These are phyloP conservation scores for Trichoderma parareesei DNA, from an alignment of 495 filamentous ascomycete genomes.

Conservation along the genomic window DNA sequence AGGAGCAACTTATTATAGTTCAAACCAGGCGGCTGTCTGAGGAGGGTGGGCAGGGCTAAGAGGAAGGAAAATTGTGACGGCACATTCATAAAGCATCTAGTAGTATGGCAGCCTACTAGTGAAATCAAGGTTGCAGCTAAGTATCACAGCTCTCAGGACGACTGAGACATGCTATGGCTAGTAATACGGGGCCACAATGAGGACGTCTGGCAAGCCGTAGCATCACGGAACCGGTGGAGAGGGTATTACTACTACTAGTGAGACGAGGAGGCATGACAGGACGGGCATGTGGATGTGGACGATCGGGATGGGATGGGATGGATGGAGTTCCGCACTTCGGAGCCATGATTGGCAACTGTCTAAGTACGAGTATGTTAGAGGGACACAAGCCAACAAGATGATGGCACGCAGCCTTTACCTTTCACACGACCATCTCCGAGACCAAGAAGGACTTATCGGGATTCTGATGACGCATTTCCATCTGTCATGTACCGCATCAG, in stretches of 20 bases:
- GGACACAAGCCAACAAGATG: neutral
- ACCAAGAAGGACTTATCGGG: neutral
- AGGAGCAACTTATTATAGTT: conserved; percentile 6
- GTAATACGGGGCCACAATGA: neutral
- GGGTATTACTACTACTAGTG: too few species aligned
- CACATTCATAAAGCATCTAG: neutral
- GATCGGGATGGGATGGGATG: too few species aligned
- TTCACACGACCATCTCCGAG: too few species aligned
- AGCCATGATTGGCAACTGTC: neutral
- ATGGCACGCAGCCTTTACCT: too few species aligned
- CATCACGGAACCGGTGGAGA: too few species aligned
- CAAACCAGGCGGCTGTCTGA: neutral
- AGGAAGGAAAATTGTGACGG: neutral
- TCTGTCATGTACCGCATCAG: conserved; percentile 7
- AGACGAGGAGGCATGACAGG: too few species aligned
- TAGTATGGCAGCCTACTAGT: neutral
- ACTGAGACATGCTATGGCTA: neutral
- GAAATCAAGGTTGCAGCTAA: neutral
- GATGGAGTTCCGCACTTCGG: neutral
- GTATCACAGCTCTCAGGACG: neutral
- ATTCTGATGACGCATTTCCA: conserved; percentile 10
- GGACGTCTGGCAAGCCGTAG: neutral
- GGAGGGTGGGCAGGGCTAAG: neutral
- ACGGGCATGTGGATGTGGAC: too few species aligned
- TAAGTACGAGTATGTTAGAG: too few species aligned